Percentiles rank a stretch among this genome's conserved stretches.
These are phyloP conservation scores for Auriscalpium microsporum DNA, from an alignment of 768 basidiomycete species.

Conservation along the genomic window DNA sequence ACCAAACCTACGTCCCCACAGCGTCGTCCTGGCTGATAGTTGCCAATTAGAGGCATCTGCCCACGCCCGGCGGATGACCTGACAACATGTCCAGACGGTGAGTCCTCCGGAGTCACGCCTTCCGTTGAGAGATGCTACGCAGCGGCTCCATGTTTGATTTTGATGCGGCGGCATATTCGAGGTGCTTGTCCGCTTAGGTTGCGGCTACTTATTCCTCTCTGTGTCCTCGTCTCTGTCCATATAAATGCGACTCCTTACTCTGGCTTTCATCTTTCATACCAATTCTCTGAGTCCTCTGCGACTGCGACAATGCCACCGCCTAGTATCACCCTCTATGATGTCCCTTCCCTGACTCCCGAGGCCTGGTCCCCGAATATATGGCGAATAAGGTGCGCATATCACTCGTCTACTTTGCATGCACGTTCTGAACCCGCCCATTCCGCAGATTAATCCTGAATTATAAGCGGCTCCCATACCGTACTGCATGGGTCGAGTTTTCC, in stretches of 20 bases:
- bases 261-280: too few relatives aligned
- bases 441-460: constrained; percentile 66
- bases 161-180: too few relatives aligned
- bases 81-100: too few relatives aligned
- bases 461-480: constrained; percentile 62
- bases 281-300: too few relatives aligned
- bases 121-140: neutral
- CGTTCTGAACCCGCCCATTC: neutral
- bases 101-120: too few relatives aligned
- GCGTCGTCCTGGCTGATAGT: too few relatives aligned
- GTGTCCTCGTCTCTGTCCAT: neutral
- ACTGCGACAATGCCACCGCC: constrained; percentile 34
- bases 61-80: too few relatives aligned
- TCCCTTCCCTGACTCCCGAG: constrained; percentile 48
- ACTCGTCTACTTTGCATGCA: neutral
- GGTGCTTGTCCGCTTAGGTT: too few relatives aligned
- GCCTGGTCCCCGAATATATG: constrained; percentile 76
- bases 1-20: too few relatives aligned
- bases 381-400: constrained; percentile 47
- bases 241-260: neutral
- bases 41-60: too few relatives aligned
- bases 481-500: constrained; percentile 61
- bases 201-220: too few relatives aligned
- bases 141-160: too few relatives aligned
- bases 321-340: constrained; percentile 58